Base-by-base conservation (phyloP, 306 rosid species). In the Psophocarpus tetragonolobus region DNA sequence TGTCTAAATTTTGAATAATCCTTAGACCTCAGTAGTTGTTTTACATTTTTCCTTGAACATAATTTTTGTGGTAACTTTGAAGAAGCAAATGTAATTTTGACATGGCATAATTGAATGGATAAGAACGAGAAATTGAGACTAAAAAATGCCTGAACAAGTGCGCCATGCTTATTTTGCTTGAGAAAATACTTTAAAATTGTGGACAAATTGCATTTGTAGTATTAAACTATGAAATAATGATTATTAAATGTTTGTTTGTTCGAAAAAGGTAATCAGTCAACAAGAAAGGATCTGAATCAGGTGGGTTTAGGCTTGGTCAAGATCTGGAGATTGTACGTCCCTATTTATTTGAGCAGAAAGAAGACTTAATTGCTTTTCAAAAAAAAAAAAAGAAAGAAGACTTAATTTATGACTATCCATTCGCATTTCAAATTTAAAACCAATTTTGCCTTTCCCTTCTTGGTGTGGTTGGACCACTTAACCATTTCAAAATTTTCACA, bases 241-340 rank as follows among this genome's bases (percentile, higher is more conserved):
- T 32, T 48, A 51, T 20, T 50, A 65, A 76, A 77, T 75, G 65
- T 73, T 29, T 30, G 27, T 67, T 20, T 17, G 63, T 17, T n/a
- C 58, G 24, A 71, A 57, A 57, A 57, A 57, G 51, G 38, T 57
- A 57, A 24, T 24, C 12, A 48, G 78, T 56, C 54, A 57, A 56
- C 1, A n/a, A 23, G 54, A 36, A 38, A 54, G 54, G 27, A 36
- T 71, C 18, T 33, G 76, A 17, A 48, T 12, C 20, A 57, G 63
- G 63, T 26, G 47, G 20, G 62, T 51, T 48, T 53, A 53, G 51
- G 51, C 8, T n/a, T 74, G 71, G 70, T 74, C 79, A 74, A 60
- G 70, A 74, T 74, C 60, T 29, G 58, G 21, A 17, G 44, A 58
- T 69, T 73, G 35, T 57, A 24, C 32, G 6, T 45, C 0, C 4